phyloP scores from a whole-genome alignment of 257 asterid species.

The Scutellaria barbata region DNA sequence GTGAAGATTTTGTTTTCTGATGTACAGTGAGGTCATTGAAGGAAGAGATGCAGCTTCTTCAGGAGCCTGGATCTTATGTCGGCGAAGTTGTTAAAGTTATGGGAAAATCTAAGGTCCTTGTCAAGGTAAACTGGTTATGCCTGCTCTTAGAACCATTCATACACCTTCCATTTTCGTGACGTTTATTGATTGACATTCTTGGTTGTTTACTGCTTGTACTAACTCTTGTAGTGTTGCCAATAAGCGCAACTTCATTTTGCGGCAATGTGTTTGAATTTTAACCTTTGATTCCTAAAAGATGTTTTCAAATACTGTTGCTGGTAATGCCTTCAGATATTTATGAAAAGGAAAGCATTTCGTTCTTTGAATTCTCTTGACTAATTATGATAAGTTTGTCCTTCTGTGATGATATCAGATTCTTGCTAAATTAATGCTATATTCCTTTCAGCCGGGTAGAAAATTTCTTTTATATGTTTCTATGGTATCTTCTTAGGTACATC shows the following conservation, averaged over 20 bases:
- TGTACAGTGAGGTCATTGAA: slow-evolving; percentile 79
- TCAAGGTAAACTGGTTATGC: slow-evolving; percentile 50
- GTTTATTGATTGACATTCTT: background rate
- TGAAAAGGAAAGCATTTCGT: too few species aligned
- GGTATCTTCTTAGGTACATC: slow-evolving; percentile 66
- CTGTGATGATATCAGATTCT: too few species aligned
- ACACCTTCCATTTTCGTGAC: background rate
- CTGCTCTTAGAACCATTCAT: background rate
- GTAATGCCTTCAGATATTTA: too few species aligned
- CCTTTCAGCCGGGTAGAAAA: background rate
- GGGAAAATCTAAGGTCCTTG: slow-evolving; percentile 97
- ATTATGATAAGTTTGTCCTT: too few species aligned
- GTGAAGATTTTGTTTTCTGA: slow-evolving; percentile 9
- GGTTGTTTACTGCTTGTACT: background rate
- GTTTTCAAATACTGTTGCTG: background rate
- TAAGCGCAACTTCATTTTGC: background rate
- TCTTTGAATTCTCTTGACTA: too few species aligned
- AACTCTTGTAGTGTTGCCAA: background rate
- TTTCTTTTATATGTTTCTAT: slow-evolving; percentile 25
- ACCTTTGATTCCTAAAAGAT: background rate
- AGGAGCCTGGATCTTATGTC: slow-evolving; percentile 96
- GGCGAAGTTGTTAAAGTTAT: slow-evolving; percentile 97
- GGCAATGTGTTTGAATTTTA: background rate
- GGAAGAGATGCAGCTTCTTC: slow-evolving; percentile 94
- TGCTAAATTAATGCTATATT: background rate